phyloP scores from a whole-genome alignment of 495 filamentous ascomycete genomes.

The Physcia stellaris region DNA sequence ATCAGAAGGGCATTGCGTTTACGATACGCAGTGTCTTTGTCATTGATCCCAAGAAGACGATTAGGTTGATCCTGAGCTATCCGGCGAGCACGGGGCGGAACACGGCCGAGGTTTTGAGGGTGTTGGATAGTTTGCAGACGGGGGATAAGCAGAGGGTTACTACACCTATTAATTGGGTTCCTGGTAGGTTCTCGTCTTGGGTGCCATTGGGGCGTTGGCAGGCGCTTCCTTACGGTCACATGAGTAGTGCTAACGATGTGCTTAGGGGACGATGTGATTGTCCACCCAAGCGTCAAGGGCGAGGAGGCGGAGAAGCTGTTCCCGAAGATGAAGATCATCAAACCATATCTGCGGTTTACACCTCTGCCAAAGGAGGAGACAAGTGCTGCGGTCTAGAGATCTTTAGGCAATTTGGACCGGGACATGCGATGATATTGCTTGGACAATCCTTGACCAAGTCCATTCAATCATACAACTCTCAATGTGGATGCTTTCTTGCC shows the following conservation, averaged over 20 bases:
- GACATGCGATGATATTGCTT: too few relatives aligned
- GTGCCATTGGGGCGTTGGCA: conserved; percentile 19
- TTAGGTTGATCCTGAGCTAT: conserved; percentile 91
- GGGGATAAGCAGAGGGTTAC: conserved; percentile 93
- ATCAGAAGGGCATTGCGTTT: conserved; percentile 91
- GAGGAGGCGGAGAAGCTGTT: conserved; percentile 83
- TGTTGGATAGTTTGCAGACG: conserved; percentile 92
- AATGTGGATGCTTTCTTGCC: too few relatives aligned
- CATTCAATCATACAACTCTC: too few relatives aligned
- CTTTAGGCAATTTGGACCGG: too few relatives aligned
- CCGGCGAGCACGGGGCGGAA: conserved; percentile 96
- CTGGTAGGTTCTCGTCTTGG: conserved; percentile 18
- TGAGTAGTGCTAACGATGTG: conserved; percentile 1
- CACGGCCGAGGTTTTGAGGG: conserved; percentile 86
- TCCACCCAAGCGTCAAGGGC: conserved; percentile 76
- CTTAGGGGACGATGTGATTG: conserved; percentile 79
- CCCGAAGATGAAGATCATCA: conserved; percentile 81
- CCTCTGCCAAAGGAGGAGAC: conserved; percentile 45
- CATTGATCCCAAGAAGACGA: conserved; percentile 97
- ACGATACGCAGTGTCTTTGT: conserved; percentile 98
- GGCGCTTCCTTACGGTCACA: conserved; percentile 19
- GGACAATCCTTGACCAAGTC: too few relatives aligned
- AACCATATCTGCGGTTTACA: conserved; percentile 78
- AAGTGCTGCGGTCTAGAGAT: conserved; percentile 14
- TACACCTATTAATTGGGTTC: conserved; percentile 85